Conservation (phyloP, 1,284 basidiomycete genomes). For the Melampsora americana region DNA sequence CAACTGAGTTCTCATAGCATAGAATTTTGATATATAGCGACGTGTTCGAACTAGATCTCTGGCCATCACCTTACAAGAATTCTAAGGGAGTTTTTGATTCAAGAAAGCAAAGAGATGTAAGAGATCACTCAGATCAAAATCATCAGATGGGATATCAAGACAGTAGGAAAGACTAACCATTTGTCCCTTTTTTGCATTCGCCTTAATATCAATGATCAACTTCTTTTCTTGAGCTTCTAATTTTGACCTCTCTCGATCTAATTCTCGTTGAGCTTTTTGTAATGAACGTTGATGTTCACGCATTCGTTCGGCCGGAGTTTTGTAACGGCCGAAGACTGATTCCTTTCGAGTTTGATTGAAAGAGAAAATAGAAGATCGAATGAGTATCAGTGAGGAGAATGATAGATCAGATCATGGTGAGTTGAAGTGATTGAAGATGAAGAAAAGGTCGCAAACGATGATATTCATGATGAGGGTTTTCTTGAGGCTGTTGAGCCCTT, state of each 20-base stretch:
- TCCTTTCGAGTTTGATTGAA: slow-evolving; percentile 61
- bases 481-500: too few species aligned
- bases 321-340: slow-evolving; percentile 84
- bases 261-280: slow-evolving; percentile 92
- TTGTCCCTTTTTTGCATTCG: slow-evolving; percentile 90
- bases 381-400: not conserved
- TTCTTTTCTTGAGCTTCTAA: slow-evolving; percentile 75
- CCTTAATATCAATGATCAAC: slow-evolving; percentile 79
- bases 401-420: too few species aligned
- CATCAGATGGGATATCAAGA: slow-evolving; percentile 23
- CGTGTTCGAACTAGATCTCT: slow-evolving; percentile 95
- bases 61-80: slow-evolving; percentile 98
- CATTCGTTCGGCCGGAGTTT: slow-evolving; percentile 92
- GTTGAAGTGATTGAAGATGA: too few species aligned
- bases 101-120: not conserved
- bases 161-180: slow-evolving; percentile 67
- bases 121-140: not conserved
- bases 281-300: slow-evolving; percentile 93
- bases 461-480: too few species aligned
- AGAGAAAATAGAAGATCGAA: not conserved
- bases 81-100: slow-evolving; percentile 59
- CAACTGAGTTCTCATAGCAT: slow-evolving; percentile 96
- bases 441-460: too few species aligned
- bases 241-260: slow-evolving; percentile 89
- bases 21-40: slow-evolving; percentile 94